A percentile compares a stretch with the other conserved stretches of the same genome.
phyloP scores from a whole-genome alignment of 768 basidiomycete species.

The Xanthoconium purpureum region DNA sequence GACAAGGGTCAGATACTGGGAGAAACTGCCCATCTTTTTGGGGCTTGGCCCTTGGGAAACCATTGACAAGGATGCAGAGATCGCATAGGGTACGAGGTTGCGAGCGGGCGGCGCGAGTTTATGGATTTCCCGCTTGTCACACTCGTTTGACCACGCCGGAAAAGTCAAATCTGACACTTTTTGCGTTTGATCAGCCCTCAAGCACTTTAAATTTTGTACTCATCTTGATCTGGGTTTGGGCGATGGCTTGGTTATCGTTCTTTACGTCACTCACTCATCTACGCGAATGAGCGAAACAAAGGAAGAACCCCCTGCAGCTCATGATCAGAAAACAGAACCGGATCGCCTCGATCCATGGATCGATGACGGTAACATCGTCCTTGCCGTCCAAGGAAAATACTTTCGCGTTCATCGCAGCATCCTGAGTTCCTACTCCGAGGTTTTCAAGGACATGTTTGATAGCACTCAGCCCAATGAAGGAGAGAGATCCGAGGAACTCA shows the following conservation, averaged over 20 bases:
- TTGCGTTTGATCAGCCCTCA: too few species aligned
- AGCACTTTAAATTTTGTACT: too few species aligned
- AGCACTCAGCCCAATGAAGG: slow-evolving; percentile 1
- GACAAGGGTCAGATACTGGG: neutral
- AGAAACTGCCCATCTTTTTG: neutral
- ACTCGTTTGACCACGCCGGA: too few species aligned
- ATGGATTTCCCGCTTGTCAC: neutral
- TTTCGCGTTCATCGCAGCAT: slow-evolving; percentile 34
- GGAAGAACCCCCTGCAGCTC: too few species aligned
- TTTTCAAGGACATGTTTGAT: slow-evolving; percentile 33
- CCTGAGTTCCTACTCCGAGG: slow-evolving; percentile 24
- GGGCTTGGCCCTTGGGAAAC: too few species aligned
- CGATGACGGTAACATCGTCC: slow-evolving; percentile 32
- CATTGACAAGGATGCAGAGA: too few species aligned
- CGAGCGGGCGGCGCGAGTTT: neutral
- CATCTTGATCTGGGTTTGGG: too few species aligned
- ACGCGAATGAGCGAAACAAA: too few species aligned
- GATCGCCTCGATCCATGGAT: slow-evolving; percentile 23
- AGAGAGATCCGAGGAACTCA: neutral
- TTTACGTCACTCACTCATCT: too few species aligned
- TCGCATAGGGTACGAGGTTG: too few species aligned
- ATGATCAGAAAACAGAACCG: neutral
- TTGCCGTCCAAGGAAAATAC: slow-evolving; percentile 21
- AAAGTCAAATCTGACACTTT: too few species aligned
- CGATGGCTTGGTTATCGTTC: too few species aligned